Percentiles rank a stretch among this genome's conserved stretches.
These are phyloP conservation scores for Platanthera guangdongensis DNA, from an alignment of 106 monocot genomes.

Conservation along the genomic window DNA sequence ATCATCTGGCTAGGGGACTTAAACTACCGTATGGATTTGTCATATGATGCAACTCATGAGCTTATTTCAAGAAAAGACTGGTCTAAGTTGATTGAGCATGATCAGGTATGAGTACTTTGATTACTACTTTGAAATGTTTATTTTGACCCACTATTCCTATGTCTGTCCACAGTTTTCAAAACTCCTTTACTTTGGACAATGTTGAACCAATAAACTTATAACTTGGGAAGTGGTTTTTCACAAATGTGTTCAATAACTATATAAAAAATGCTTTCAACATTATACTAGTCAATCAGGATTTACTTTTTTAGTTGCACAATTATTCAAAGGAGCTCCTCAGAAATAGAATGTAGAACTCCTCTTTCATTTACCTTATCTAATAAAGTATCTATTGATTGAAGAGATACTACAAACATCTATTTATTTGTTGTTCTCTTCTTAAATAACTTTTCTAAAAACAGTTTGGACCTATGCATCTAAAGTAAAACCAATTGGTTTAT, in stretches of 20 bases:
- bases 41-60: conserved; percentile 68
- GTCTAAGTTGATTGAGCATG: conserved; percentile 49
- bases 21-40: conserved; percentile 81
- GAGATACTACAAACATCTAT: too few species aligned
- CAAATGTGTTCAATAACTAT: neutral
- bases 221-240: neutral
- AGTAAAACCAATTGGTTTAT: too few species aligned
- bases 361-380: too few species aligned
- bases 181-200: neutral
- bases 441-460: too few species aligned
- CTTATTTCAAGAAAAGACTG: conserved; percentile 50
- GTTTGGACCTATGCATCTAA: too few species aligned
- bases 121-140: neutral
- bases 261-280: neutral
- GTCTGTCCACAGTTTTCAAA: neutral
- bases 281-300: neutral
- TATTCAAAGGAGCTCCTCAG: too few species aligned
- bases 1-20: conserved; percentile 93
- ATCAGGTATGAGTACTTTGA: conserved; percentile 49
- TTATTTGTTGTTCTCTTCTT: too few species aligned
- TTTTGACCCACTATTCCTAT: neutral
- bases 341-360: too few species aligned
- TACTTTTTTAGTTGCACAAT: neutral
- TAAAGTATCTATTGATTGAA: too few species aligned
- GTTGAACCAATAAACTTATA: neutral